Base-by-base conservation (phyloP, 176 grass and related monocot species). In the Paspalum vaginatum region DNA sequence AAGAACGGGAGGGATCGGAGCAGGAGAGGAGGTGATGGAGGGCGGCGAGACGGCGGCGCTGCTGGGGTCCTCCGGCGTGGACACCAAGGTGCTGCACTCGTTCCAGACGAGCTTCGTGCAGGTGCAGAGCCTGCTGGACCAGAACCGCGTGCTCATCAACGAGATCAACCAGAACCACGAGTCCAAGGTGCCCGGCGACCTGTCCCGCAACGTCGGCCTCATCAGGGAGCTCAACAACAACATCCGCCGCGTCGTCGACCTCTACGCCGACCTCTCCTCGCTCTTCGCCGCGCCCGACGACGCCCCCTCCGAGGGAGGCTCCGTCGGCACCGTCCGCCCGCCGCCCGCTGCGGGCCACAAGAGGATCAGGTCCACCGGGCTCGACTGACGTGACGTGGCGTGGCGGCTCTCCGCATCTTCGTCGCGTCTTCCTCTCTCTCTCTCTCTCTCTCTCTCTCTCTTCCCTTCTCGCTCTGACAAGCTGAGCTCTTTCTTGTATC, bases 111-210 rank as follows among this genome's bases (percentile, higher is more conserved):
- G 92, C 87, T 94, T 94, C 78, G 89, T 91, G 76, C 89, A 94
- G 90, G 92, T 94, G 41, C 92, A 94, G 89, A 82, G 81, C 42
- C 65, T 94, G 69, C 83, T 94, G 21, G 92, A 94, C 80, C 86
- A 89, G 80, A 94, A 94, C 81, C 66, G 92, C 5, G 27, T 89
- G 1, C 85, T 94, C 65, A 94, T 94, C 84, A 91, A 74, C 74
- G 87, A 94, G 86, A 94, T 94, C 78, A 94, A 94, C 62, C 89
- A 94, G 73, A 94, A 94, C 84, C 92, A 94, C 68, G 89, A 94
- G 85, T 94, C 92, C 45, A 91, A 89, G 83, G 77, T 87, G 40
- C 89, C 92, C 45, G 89, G 88, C 64, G 85, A 89, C 64, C 89
- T 94, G 11, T 84, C 89, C 51, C 81, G 86, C 64, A 94, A 94